phyloP scores from a whole-genome alignment of 2,329 filamentous ascomycete genomes.

The Lecanicillium sp. region DNA sequence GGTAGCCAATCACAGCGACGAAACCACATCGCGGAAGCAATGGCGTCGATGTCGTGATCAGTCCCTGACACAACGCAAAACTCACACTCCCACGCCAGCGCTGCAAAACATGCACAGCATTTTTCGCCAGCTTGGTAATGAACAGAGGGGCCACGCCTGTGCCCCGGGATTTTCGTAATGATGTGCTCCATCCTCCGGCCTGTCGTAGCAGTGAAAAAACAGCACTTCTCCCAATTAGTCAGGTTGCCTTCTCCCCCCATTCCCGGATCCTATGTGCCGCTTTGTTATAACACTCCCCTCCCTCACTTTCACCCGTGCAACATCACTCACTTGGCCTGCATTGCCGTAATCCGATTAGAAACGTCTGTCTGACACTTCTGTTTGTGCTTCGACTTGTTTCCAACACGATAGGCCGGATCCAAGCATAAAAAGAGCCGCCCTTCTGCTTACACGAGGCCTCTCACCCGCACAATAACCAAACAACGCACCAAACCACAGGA shows the following conservation, averaged over 20 bases:
- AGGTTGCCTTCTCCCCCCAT: conserved; percentile 3
- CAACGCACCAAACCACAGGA: neutral
- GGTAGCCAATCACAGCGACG: conserved; percentile 26
- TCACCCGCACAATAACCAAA: conserved; percentile 1
- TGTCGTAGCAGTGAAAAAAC: neutral
- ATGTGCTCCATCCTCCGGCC: too few species aligned
- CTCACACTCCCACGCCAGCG: conserved; percentile 8
- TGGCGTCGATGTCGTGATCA: conserved; percentile 47
- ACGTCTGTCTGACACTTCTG: neutral
- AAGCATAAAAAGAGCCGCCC: conserved; percentile 2
- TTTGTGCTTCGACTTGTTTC: too few species aligned
- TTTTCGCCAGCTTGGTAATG: neutral
- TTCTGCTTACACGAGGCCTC: neutral
- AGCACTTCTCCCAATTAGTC: conserved; percentile 8
- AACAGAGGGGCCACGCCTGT: too few species aligned
- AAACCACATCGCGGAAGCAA: conserved; percentile 34
- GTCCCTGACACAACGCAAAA: conserved; percentile 22
- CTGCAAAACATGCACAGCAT: neutral
- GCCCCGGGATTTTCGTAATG: too few species aligned
- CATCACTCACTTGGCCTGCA: too few species aligned
- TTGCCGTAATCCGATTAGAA: conserved; percentile 4
- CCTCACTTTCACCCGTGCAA: too few species aligned
- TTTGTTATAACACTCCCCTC: neutral
- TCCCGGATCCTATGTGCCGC: neutral
- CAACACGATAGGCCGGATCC: too few species aligned